A percentile compares a stretch with the other conserved stretches of the same genome.
phyloP scores from a whole-genome alignment of 345 rosid species.

The Salix koriyanagi region DNA sequence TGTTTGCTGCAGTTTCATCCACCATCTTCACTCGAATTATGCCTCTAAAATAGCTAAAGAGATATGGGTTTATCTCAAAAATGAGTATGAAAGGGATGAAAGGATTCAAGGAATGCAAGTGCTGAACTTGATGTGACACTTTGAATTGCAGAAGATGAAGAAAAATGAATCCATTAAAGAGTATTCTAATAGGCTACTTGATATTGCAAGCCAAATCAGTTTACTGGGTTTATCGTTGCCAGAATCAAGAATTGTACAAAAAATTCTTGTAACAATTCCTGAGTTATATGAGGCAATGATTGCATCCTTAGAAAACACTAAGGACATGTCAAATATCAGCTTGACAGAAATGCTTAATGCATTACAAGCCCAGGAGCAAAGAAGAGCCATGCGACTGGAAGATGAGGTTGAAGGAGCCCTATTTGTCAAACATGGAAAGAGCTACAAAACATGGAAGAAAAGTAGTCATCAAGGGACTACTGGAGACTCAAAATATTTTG shows the following conservation, averaged over 20 bases:
- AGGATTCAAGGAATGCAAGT: not conserved
- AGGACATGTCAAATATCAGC: not conserved
- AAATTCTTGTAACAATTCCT: not conserved
- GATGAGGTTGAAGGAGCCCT: not conserved
- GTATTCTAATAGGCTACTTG: not conserved
- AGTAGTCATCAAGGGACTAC: too few species aligned
- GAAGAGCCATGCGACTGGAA: not conserved
- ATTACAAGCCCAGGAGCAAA: not conserved
- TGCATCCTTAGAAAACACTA: not conserved
- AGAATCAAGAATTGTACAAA: not conserved
- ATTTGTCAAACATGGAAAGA: not conserved
- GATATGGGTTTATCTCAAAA: not conserved
- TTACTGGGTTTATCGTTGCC: not conserved
- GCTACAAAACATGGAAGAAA: not conserved
- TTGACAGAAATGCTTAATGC: not conserved
- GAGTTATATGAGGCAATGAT: too few species aligned
- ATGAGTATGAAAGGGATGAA: not conserved
- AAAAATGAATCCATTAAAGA: not conserved
- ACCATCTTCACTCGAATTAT: not conserved
- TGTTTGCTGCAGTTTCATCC: not conserved
- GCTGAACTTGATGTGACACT: not conserved
- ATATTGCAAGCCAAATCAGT: not conserved
- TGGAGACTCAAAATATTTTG: too few species aligned
- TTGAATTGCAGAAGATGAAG: not conserved
- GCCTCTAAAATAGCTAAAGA: not conserved